Evolutionary conservation across 371 early-diverging fungal species (phyloP).

Genomic region (Neoconidiobolus thromboides): DNA sequence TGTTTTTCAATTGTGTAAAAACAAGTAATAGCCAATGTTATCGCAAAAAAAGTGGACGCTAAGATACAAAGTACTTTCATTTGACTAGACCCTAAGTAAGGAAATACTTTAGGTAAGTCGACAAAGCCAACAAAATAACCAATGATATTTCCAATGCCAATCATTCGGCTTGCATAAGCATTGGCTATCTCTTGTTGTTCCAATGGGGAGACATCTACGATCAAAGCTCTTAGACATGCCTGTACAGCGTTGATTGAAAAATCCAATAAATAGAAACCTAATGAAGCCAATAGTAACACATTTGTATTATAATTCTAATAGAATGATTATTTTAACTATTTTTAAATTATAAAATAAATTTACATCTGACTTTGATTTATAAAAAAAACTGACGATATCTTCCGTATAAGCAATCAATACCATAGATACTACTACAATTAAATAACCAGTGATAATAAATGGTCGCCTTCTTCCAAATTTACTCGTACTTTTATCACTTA

Average conservation of each 20-base stretch:
- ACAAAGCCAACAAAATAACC: conserved; percentile 76
- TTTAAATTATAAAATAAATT: background rate
- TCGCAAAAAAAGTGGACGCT: conserved; percentile 37
- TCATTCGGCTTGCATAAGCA: conserved; percentile 79
- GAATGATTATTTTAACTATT: no score
- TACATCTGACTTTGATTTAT: conserved; percentile 20
- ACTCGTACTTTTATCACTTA: conserved; percentile 51
- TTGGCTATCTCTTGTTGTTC: conserved; percentile 67
- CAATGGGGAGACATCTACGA: conserved; percentile 66
- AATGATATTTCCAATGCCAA: conserved; percentile 64
- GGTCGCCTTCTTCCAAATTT: conserved; percentile 52
- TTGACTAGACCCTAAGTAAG: conserved; percentile 60
- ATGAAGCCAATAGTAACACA: conserved; percentile 31
- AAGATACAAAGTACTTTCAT: conserved; percentile 60
- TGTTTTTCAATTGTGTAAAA: conserved; percentile 29
- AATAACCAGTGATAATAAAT: conserved; percentile 45
- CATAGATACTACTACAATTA: conserved; percentile 37
- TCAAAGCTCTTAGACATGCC: conserved; percentile 66
- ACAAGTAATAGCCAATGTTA: conserved; percentile 46
- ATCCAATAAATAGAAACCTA: conserved; percentile 69
- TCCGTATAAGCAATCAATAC: conserved; percentile 59
- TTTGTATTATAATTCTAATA: no score
- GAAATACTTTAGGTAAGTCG: conserved; percentile 46
- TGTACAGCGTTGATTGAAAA: conserved; percentile 84
- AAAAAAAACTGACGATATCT: conserved; percentile 34